Evolutionary conservation across 805 yeast genomes (phyloP), one percentile per base, ranked within the genome.

Genomic region (Yarrowia divulgata): DNA sequence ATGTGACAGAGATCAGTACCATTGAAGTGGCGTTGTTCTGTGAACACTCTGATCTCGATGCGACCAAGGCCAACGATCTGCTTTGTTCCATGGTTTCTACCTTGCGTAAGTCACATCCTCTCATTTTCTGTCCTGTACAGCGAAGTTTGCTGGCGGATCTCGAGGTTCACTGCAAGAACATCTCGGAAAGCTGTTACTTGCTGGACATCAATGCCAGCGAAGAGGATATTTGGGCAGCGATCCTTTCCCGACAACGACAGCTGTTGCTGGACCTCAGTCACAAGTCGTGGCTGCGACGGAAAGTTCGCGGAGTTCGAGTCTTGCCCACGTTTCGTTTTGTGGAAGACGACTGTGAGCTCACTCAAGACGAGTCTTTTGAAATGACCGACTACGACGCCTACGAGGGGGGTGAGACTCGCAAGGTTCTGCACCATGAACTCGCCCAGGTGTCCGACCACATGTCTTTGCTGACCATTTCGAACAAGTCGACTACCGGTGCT

Each of bases 101-200:
- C 29, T 39, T 57, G 8, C 48, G 64, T 29, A 42, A 29, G n/a
- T 29, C 40, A 0, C 64, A 60, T 16, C 66, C 66, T 12, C 42
- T 60, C 18, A 45, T 60, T 14, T 60, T 60, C 52, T 60, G 66
- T 60, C 66, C 66, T 3, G 32, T 60, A 1, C 66, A 60, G 16
- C 18, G 52, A 3, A 35, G 42, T 14, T 8, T 60, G 2, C 12
- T 60, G n/a, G n/a, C 7, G 3, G 34, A 14, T 16, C 18, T 60
- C 13, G 52, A 45, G 8, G 32, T 60, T 4, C 50, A 60, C 5
- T 60, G 66, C 66, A 45, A 60, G 42, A 29, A 45, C 8, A 60
- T 60, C 18, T 8, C 29, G 5, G 52, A 60, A 19, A 60, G 66
- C n/a, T 18, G 16, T n/a, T 8, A 5, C 2, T 3, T 32, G 13